These are phyloP conservation scores for Epithemia pelagica DNA, from an alignment of 108 stramenopile species.

Conservation along the genomic window DNA sequence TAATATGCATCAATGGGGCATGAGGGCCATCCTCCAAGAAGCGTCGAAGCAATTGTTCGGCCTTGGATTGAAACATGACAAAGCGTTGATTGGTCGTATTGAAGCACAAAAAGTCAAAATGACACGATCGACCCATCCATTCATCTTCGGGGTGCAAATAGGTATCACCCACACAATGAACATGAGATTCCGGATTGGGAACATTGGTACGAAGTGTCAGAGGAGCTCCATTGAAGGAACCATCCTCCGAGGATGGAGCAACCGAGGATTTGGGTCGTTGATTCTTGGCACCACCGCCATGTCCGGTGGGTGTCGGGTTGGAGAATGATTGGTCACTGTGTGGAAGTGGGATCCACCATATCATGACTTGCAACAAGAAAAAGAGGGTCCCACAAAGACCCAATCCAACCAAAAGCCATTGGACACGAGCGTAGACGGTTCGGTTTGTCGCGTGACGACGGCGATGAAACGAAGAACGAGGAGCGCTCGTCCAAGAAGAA, in stretches of 20 bases:
- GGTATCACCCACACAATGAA: slow-evolving; percentile 57
- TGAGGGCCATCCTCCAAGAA: too few relatives aligned
- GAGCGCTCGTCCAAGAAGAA: too few relatives aligned
- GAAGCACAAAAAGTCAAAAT: slow-evolving; percentile 39
- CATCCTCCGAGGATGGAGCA: neutral
- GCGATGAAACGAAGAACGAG: too few relatives aligned
- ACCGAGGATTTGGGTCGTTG: neutral
- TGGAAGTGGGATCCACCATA: neutral
- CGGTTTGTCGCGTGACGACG: too few relatives aligned
- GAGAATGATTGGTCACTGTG: neutral
- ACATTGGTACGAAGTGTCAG: slow-evolving; percentile 2
- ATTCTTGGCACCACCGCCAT: neutral
- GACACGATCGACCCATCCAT: slow-evolving; percentile 41
- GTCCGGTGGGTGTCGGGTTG: neutral
- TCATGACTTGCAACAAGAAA: neutral
- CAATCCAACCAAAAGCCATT: neutral
- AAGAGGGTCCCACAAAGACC: neutral
- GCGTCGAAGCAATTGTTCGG: too few relatives aligned
- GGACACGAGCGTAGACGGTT: too few relatives aligned
- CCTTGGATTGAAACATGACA: slow-evolving; percentile 36
- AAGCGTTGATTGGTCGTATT: slow-evolving; percentile 31
- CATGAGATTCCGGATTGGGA: slow-evolving; percentile 11
- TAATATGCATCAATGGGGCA: too few relatives aligned
- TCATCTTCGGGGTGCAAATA: slow-evolving; percentile 11
- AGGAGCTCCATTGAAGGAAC: slow-evolving; percentile 9